phyloP scores from a whole-genome alignment of 78 protist species.

The Dictyostelium capitatum region DNA sequence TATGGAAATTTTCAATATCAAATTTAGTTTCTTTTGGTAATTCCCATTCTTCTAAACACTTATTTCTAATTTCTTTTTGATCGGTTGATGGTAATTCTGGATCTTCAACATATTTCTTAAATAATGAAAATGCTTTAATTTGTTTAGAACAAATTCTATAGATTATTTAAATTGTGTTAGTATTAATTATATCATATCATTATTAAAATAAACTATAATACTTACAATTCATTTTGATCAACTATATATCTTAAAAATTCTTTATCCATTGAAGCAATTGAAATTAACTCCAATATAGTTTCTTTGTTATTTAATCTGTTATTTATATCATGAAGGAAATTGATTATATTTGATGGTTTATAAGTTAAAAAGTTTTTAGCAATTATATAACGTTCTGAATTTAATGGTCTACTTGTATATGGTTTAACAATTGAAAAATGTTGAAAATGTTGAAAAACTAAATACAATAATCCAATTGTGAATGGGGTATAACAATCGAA shows the following conservation, averaged over 20 bases:
- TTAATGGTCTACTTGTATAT: conserved; percentile 93
- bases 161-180: too few relatives aligned
- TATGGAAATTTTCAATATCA: conserved; percentile 8
- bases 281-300: conserved; percentile 15
- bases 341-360: conserved; percentile 12
- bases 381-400: conserved; percentile 91
- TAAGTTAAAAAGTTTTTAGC: conserved; percentile 19
- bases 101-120: conserved; percentile 71
- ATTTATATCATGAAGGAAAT: conserved; percentile 33
- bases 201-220: too few relatives aligned
- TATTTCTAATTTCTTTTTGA: conserved; percentile 32
- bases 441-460: conserved; percentile 84
- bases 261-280: conserved; percentile 14
- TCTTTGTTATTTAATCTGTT: conserved; percentile 17
- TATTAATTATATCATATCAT: too few relatives aligned
- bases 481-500: conserved; percentile 93
- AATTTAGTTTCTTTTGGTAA: conserved; percentile 43
- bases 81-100: conserved; percentile 32
- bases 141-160: conserved; percentile 40
- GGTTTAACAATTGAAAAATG: conserved; percentile 91
- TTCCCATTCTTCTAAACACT: conserved; percentile 69
- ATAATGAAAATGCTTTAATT: conserved; percentile 58
- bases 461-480: conserved; percentile 86
- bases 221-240: conserved; percentile 5
- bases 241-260: conserved; percentile 34